phyloP scores from a whole-genome alignment of 371 early-diverging fungal genomes.

The Lichtheimia ornata region DNA sequence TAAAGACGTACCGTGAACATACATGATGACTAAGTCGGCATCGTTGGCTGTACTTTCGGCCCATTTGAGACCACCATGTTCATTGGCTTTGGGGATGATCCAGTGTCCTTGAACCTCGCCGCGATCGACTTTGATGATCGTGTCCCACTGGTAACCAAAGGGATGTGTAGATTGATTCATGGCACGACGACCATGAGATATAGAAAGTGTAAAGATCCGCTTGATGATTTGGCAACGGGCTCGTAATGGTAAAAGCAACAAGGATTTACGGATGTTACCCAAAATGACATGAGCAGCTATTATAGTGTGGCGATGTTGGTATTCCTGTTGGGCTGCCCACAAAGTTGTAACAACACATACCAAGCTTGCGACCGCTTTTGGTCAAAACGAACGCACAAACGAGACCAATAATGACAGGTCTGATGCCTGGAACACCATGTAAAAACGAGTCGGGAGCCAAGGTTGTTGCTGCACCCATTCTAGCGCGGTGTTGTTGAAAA shows the following conservation, averaged over 20 bases:
- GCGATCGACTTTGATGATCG: constrained; percentile 6
- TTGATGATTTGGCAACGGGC: constrained; percentile 7
- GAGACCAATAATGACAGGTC: constrained; percentile 10
- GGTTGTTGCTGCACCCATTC: too few species aligned
- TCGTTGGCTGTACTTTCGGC: constrained; percentile 18
- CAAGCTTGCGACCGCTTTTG: constrained; percentile 11
- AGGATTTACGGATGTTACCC: constrained; percentile 1
- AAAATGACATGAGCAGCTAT: constrained; percentile 17
- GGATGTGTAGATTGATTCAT: constrained; percentile 6
- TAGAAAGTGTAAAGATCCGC: background rate
- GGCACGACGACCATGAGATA: background rate
- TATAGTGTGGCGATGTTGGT: background rate
- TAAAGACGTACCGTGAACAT: constrained; percentile 30
- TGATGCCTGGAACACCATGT: constrained; percentile 4
- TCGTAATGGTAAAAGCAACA: constrained; percentile 11
- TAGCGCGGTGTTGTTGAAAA: too few species aligned
- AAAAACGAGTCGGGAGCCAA: constrained; percentile 3
- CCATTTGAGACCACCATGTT: constrained; percentile 8
- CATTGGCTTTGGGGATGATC: constrained; percentile 15
- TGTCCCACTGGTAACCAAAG: constrained; percentile 21
- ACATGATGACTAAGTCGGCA: constrained; percentile 31
- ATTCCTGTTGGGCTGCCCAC: background rate
- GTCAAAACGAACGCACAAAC: constrained; percentile 12
- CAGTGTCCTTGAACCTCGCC: constrained; percentile 19
- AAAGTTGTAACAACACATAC: constrained; percentile 4